These are phyloP conservation scores for Epichloe glyceriae DNA, from an alignment of 2,329 filamentous ascomycete species.

Conservation along the genomic window DNA sequence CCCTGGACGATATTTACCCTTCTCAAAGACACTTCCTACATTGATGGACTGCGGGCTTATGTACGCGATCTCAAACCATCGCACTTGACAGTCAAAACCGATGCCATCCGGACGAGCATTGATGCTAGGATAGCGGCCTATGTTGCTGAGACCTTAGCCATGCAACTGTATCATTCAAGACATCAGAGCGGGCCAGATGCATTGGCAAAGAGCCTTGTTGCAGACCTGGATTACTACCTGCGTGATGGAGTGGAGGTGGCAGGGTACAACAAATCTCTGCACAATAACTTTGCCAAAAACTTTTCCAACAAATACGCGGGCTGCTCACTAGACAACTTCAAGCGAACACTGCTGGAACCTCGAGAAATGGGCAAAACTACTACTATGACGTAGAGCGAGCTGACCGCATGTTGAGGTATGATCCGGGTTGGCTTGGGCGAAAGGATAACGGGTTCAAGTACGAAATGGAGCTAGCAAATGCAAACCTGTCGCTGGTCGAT, in stretches of 20 bases:
- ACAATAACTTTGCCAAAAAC: slow-evolving; percentile 74
- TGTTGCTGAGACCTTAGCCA: slow-evolving; percentile 75
- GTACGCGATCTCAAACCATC: slow-evolving; percentile 45
- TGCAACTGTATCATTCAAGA: slow-evolving; percentile 78
- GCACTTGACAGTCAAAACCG: slow-evolving; percentile 37
- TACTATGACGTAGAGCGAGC: slow-evolving; percentile 75
- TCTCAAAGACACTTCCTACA: slow-evolving; percentile 59
- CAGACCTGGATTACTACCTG: slow-evolving; percentile 66
- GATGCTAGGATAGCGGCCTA: slow-evolving; percentile 65
- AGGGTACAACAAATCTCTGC: slow-evolving; percentile 76
- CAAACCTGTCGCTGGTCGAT: slow-evolving; percentile 84
- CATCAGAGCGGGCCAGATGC: slow-evolving; percentile 55
- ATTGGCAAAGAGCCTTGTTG: slow-evolving; percentile 58
- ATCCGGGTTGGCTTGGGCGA: slow-evolving; percentile 62
- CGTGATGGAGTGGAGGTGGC: slow-evolving; percentile 67
- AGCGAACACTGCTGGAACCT: slow-evolving; percentile 55
- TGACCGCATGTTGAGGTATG: slow-evolving; percentile 60
- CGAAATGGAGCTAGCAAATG: slow-evolving; percentile 78
- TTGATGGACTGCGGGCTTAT: slow-evolving; percentile 59
- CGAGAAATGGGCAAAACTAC: slow-evolving; percentile 61
- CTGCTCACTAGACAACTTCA: slow-evolving; percentile 65
- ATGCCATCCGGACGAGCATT: slow-evolving; percentile 43
- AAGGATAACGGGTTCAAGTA: slow-evolving; percentile 60
- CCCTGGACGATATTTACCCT: slow-evolving; percentile 81
- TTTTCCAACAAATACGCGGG: slow-evolving; percentile 65